Conservation (phyloP, 2,329 filamentous ascomycete species). For the Ramularia collo-cygni region DNA sequence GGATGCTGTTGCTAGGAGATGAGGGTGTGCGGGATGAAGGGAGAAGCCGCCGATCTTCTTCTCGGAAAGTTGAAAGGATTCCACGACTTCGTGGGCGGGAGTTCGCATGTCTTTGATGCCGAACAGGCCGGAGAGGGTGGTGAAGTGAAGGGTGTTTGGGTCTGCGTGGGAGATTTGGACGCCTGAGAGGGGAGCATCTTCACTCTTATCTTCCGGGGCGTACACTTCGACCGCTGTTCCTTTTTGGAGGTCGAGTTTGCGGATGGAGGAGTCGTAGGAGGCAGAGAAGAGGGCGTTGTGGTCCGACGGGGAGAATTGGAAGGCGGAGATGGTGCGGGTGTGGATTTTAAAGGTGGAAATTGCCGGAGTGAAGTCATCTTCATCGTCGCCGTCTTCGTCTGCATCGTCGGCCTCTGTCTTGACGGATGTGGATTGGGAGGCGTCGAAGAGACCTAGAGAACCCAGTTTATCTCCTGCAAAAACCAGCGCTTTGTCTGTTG, state of each 20-base stretch:
- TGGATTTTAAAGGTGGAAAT: constrained; percentile 89
- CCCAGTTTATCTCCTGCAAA: constrained; percentile 95
- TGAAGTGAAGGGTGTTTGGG: constrained; percentile 73
- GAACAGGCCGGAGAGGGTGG: constrained; percentile 73
- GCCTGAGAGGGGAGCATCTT: constrained; percentile 74
- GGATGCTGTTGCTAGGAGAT: constrained; percentile 82
- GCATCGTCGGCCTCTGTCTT: constrained; percentile 38
- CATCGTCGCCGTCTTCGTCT: constrained; percentile 62
- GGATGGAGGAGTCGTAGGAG: constrained; percentile 89
- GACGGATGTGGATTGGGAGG: constrained; percentile 57
- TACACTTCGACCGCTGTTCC: constrained; percentile 75
- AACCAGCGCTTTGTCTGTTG: constrained; percentile 73
- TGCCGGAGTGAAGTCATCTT: constrained; percentile 63
- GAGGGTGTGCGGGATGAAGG: constrained; percentile 69
- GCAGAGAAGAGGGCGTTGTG: constrained; percentile 71
- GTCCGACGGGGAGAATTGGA: constrained; percentile 69
- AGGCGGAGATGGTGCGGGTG: constrained; percentile 76
- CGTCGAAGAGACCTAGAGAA: constrained; percentile 84
- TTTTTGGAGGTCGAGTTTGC: constrained; percentile 76
- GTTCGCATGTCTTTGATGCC: constrained; percentile 74
- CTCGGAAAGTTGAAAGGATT: constrained; percentile 71
- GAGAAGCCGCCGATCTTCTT: constrained; percentile 96
- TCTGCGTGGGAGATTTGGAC: constrained; percentile 70
- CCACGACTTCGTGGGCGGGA: constrained; percentile 44
- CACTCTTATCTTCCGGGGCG: constrained; percentile 60